Conservation (phyloP, 176 grass and related monocot genomes). For the Thalia dealbata region DNA sequence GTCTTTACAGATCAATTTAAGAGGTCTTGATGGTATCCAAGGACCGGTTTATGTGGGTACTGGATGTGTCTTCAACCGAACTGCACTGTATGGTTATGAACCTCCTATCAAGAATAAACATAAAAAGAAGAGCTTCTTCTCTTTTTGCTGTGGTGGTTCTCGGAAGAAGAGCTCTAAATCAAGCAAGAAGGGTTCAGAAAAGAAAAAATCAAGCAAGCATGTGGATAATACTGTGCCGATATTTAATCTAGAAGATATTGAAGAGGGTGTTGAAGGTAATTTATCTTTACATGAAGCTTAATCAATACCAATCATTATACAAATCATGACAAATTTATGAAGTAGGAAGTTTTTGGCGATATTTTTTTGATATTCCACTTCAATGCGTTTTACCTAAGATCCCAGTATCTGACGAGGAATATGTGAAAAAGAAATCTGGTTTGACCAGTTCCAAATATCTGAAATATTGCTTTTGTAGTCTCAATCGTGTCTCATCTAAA, state of each 20-base stretch:
- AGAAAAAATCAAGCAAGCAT: slow-evolving; percentile 82
- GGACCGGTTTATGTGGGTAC: slow-evolving; percentile 96
- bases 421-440: not conserved
- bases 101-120: slow-evolving; percentile 61
- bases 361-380: too few relatives aligned
- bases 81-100: slow-evolving; percentile 94
- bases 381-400: not conserved
- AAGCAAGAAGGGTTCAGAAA: slow-evolving; percentile 65
- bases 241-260: slow-evolving; percentile 99
- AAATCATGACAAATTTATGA: too few relatives aligned
- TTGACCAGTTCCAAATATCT: too few relatives aligned
- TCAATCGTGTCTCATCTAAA: not conserved
- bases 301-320: too few relatives aligned
- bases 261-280: slow-evolving; percentile 94
- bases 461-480: not conserved
- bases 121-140: slow-evolving; percentile 44
- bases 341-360: too few relatives aligned
- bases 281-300: not conserved
- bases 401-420: not conserved
- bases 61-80: slow-evolving; percentile 96
- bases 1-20: slow-evolving; percentile 83
- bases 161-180: slow-evolving; percentile 61
- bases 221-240: slow-evolving; percentile 75
- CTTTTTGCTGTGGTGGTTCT: slow-evolving; percentile 50
- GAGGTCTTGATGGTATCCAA: slow-evolving; percentile 95